Base-by-base conservation (phyloP, 495 filamentous ascomycete genomes). In the Aspergillus sclerotiicarbonarius region DNA sequence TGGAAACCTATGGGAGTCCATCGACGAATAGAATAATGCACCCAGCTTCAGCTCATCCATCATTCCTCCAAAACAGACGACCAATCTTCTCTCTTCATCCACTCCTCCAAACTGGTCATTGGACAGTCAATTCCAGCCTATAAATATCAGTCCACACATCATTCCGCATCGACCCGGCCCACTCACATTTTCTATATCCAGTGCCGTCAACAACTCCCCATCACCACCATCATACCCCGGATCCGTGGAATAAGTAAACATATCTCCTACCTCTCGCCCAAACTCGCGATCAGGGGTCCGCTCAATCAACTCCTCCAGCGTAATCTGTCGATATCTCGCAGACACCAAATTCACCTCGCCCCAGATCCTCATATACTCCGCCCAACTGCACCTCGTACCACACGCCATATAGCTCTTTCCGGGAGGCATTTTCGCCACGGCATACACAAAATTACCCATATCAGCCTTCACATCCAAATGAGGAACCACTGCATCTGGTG, bases 381-480 rank as follows among this genome's bases (percentile, higher is more conserved):
- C 37, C 68, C 74, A 72, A 45, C 56, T 70, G 33, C 71, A 68
- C 25, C 67, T 63, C 12, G 65, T 61, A 8, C 74, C 74, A 12
- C 54, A 62, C 10, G 73, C 74, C 64, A 80, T 77, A 63, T 77
- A 77, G 8, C 57, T 47, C 57, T 72, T 71, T 15, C 74, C 73
- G 6, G 76, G 70, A 0, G 71, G 68, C 71, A 75, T 74, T 58
- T 76, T 64, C 10, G 64, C 56, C 7, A 79, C 72, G 16, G 73
- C 76, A 44, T 78, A 75, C 10, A 72, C 67, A 58, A 77, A 79
- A 47, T 60, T 68, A 19, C 76, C 76, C 52, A 59, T 67, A 63
- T 79, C 75, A 8, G 54, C 55, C 16, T 72, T 68, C 18, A 76
- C 70, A 39, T 73, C 69, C 8, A 76, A 57, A 39, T 79, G 75